Evolutionary conservation across 176 grass and related monocot species (phyloP).

Genomic region (Oryza australiensis): DNA sequence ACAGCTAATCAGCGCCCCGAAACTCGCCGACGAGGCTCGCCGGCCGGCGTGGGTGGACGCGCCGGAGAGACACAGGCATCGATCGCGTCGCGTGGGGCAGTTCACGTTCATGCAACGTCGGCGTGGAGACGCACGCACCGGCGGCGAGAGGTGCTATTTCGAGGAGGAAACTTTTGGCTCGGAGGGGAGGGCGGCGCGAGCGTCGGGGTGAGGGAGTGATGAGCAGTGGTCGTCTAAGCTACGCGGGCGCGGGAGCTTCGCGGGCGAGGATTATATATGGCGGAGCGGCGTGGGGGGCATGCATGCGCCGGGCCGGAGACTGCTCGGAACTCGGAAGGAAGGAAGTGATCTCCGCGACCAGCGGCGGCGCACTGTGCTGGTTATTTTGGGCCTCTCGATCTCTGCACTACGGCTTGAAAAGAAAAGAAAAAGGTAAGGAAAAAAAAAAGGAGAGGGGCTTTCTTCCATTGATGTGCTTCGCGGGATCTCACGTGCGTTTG

Average conservation of each 20-base stretch:
- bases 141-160: neutral
- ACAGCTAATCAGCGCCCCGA: slow-evolving; percentile 1
- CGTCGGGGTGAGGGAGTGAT: neutral
- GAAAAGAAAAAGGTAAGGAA: neutral
- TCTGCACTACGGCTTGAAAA: neutral
- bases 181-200: slow-evolving; percentile 3
- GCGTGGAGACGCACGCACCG: slow-evolving; percentile 2
- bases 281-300: neutral
- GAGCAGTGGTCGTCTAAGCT: neutral
- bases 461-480: neutral
- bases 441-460: neutral
- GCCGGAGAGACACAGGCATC: neutral
- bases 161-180: neutral
- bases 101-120: neutral
- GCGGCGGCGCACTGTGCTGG: neutral
- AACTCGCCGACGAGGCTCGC: neutral
- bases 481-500: neutral
- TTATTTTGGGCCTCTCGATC: neutral
- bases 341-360: neutral
- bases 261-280: neutral
- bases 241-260: neutral
- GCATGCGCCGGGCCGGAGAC: slow-evolving; percentile 8
- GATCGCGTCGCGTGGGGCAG: neutral
- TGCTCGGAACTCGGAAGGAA: neutral
- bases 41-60: neutral